These are phyloP conservation scores for Adiantum capillusveneris DNA, from an alignment of 75 land plant species.

Conservation along the genomic window DNA sequence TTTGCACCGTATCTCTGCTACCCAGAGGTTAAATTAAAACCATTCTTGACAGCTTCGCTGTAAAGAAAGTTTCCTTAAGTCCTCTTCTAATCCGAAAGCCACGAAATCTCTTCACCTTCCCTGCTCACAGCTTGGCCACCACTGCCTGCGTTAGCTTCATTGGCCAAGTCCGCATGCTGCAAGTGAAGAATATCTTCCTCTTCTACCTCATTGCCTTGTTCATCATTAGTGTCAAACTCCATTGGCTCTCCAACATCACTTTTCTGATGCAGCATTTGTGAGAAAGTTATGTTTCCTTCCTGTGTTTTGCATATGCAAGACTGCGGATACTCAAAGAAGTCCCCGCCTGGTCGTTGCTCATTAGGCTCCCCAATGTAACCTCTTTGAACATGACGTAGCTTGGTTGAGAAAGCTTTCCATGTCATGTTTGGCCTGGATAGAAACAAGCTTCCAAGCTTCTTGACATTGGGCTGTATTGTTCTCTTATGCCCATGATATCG, in stretches of 20 bases:
- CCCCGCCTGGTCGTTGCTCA: constrained; percentile 34
- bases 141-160: not conserved
- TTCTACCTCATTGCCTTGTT: not conserved
- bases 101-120: not conserved
- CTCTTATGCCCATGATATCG: constrained; percentile 32
- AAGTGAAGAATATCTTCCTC: not conserved
- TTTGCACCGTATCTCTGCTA: too few species aligned
- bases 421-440: constrained; percentile 23
- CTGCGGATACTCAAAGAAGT: constrained; percentile 79
- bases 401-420: constrained; percentile 24
- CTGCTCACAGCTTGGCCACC: not conserved
- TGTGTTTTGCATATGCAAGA: constrained; percentile 68
- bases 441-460: constrained; percentile 28
- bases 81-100: not conserved
- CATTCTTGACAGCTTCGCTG: too few species aligned
- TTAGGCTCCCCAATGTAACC: constrained; percentile 38
- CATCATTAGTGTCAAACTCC: not conserved
- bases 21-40: too few species aligned
- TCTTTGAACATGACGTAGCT: constrained; percentile 21
- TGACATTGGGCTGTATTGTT: constrained; percentile 32
- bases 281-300: constrained; percentile 2
- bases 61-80: too few species aligned
- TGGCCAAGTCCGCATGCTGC: not conserved
- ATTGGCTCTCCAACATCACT: too few species aligned
- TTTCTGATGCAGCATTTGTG: not conserved